A percentile compares a stretch with the other conserved stretches of the same genome.
Conservation (phyloP, 805 yeast species). For the Pichia californica region DNA sequence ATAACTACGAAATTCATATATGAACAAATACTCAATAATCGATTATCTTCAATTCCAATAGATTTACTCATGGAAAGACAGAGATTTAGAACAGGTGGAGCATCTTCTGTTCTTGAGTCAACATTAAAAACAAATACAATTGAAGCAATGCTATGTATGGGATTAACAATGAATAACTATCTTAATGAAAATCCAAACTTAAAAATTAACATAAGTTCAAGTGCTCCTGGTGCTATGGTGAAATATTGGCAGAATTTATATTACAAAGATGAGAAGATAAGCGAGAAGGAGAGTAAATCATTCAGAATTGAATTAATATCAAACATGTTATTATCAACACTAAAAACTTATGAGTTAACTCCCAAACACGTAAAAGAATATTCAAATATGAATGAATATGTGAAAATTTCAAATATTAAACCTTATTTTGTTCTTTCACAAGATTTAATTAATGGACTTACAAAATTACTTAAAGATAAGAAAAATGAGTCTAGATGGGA, state of each 20-base stretch:
- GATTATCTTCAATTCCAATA: background rate
- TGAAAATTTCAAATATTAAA: background rate
- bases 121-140: constrained; percentile 47
- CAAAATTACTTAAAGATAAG: background rate
- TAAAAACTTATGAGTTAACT: background rate
- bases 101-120: constrained; percentile 41
- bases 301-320: constrained; percentile 10
- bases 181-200: background rate
- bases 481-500: constrained; percentile 5
- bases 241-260: constrained; percentile 22
- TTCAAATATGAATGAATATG: background rate
- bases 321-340: constrained; percentile 2
- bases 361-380: background rate
- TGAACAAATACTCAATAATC: constrained; percentile 12
- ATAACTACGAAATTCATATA: constrained; percentile 19
- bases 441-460: background rate
- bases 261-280: background rate
- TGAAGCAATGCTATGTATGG: constrained; percentile 40
- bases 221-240: constrained; percentile 22
- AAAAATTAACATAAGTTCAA: background rate
- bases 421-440: background rate
- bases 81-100: constrained; percentile 43
- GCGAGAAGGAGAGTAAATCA: constrained; percentile 4
- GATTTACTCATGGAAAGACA: constrained; percentile 49
- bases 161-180: constrained; percentile 8